Base-by-base conservation (phyloP, 2,329 filamentous ascomycete genomes). In the Scytalidium lignicola region DNA sequence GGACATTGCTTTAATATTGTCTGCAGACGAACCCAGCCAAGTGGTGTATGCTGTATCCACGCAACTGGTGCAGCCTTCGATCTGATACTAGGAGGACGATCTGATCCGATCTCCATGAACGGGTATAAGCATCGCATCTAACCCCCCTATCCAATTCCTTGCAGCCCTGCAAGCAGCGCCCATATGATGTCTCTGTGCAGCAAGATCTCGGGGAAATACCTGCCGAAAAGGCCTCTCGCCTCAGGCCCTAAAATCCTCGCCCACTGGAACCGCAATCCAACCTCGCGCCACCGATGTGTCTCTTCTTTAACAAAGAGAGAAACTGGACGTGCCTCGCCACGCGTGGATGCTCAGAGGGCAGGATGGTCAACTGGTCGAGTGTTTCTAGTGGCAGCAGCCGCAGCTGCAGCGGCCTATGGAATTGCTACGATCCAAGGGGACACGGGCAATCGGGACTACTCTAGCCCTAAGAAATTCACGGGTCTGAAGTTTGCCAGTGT, bases 401-500 rank as follows among this genome's bases (percentile, higher is more conserved):
- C 56, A 10, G 60, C 51, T 6, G 20, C 54, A 17, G 48, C 51
- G 21, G 53, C 53, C 17, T 53, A 56, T 44, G 51, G 46, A 19
- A 17, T 55, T 20, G 56, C 54, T 12, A 51, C 51, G 2, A 50
- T 43, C 26, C 49, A 49, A 44, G 49, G 48, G n/a, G 46, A 54
- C 26, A 39, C 41, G 19, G 51, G 44, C 44, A 51, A 22, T 22
- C 57, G 49, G 46, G 59, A 61, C n/a, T 66, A 65, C 54, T 58
- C 60, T 9, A 55, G 54, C 44, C 47, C 56, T 12, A 44, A 46
- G 10, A 66, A 65, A 42, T 65, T 61, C 40, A 32, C 44, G 7
- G 41, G 53, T 26, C 61, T 61, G 1, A 58, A 47, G 21, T 82
- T 80, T 68, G 78, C 75, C 3, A 69, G 62, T 21, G 65, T 75